Conservation (phyloP, 495 filamentous ascomycete species). For the Penicillium parvum region DNA sequence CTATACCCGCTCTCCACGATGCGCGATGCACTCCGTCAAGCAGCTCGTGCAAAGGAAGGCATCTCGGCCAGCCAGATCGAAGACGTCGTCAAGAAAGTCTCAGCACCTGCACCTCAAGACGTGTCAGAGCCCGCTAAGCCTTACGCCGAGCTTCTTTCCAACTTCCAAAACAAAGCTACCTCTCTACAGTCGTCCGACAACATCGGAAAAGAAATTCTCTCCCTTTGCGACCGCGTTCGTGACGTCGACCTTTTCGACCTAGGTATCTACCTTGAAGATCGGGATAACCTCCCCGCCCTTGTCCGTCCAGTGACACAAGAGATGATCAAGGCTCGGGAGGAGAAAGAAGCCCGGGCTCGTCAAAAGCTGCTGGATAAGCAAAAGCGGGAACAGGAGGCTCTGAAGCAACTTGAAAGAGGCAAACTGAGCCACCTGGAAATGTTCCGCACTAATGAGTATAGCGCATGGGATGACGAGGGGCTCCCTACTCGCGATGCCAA, state of each 20-base stretch:
- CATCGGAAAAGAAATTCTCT: constrained; percentile 56
- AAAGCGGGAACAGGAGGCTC: constrained; percentile 51
- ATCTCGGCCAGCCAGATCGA: constrained; percentile 31
- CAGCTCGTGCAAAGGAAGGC: constrained; percentile 43
- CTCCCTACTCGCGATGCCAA: constrained; percentile 70
- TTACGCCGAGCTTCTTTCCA: constrained; percentile 33
- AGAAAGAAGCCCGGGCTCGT: constrained; percentile 51
- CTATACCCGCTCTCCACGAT: constrained; percentile 60
- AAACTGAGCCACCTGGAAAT: constrained; percentile 64
- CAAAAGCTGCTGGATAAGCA: constrained; percentile 58
- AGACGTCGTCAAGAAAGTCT: constrained; percentile 24
- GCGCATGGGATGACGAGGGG: constrained; percentile 82
- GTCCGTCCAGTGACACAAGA: constrained; percentile 76
- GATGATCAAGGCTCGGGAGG: constrained; percentile 66
- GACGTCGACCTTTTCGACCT: constrained; percentile 74
- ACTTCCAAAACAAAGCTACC: constrained; percentile 39
- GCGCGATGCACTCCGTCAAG: constrained; percentile 61
- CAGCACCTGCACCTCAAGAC: constrained; percentile 16
- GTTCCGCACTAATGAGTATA: constrained; percentile 71
- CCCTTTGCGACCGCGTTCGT: constrained; percentile 74
- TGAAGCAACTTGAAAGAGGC: constrained; percentile 63
- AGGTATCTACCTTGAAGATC: constrained; percentile 85
- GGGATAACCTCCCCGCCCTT: constrained; percentile 65
- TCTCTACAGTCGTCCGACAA: constrained; percentile 42
- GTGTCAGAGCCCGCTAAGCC: constrained; percentile 29